Percentiles rank a stretch among this genome's conserved stretches.
These are phyloP conservation scores for Russula earlei DNA, from an alignment of 768 basidiomycete genomes.

Conservation along the genomic window DNA sequence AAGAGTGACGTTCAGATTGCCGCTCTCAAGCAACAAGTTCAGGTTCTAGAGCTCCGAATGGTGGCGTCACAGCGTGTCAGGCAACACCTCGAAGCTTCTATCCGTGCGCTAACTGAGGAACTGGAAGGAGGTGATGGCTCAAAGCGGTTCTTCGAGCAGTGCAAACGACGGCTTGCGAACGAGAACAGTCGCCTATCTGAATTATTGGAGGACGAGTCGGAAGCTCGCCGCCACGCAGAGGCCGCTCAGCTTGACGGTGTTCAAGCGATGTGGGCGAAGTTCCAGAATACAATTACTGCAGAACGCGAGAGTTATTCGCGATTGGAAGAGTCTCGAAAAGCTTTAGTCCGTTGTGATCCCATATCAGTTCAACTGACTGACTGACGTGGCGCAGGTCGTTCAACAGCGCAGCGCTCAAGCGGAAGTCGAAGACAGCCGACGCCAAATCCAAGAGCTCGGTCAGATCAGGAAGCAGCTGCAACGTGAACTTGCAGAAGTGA, in stretches of 20 bases:
- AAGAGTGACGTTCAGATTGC: conserved; percentile 40
- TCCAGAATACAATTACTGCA: conserved; percentile 46
- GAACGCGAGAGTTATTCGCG: conserved; percentile 55
- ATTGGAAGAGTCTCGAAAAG: conserved; percentile 61
- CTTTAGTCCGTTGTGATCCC: conserved; percentile 40
- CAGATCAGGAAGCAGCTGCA: conserved; percentile 51
- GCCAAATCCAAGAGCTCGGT: conserved; percentile 49
- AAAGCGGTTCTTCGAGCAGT: conserved; percentile 49
- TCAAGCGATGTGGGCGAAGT: conserved; percentile 58
- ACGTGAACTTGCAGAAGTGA: conserved; percentile 40
- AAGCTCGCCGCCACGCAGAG: conserved; percentile 51
- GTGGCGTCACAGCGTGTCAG: conserved; percentile 57
- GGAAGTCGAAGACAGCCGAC: conserved; percentile 57
- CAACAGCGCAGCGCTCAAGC: conserved; percentile 56
- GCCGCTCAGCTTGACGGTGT: conserved; percentile 55
- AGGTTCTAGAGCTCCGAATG: conserved; percentile 59
- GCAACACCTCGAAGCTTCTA: conserved; percentile 49
- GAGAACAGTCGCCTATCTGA: conserved; percentile 49
- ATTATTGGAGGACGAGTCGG: conserved; percentile 51
- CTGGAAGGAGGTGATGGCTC: conserved; percentile 59
- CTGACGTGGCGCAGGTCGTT: conserved; percentile 37
- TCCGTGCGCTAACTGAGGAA: conserved; percentile 51
- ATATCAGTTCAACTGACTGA: neutral
- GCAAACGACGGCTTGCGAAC: conserved; percentile 43
- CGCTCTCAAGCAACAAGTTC: conserved; percentile 52